Evolutionary conservation across 2,329 filamentous ascomycete species (phyloP).

Genomic region (Coniochaeta prunicola): DNA sequence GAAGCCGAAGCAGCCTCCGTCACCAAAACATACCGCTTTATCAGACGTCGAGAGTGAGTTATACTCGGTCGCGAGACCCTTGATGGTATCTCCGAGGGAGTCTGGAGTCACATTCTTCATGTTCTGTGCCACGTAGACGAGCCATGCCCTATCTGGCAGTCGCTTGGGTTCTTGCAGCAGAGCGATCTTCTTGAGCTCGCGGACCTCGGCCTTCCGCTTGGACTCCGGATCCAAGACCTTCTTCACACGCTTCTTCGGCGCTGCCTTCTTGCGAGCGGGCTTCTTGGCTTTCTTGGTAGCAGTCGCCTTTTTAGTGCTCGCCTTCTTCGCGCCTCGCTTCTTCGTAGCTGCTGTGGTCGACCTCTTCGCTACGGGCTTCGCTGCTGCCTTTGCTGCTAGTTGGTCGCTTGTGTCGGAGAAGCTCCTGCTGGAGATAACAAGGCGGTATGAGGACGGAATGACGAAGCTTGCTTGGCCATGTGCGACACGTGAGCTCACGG

Average conservation of each 20-base stretch:
- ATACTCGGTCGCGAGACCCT: conserved; percentile 24
- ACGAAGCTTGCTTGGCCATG: background rate
- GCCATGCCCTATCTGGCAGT: conserved; percentile 26
- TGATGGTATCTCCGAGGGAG: conserved; percentile 6
- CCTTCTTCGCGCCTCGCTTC: conserved; percentile 18
- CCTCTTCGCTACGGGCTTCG: conserved; percentile 5
- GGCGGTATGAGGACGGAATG: background rate
- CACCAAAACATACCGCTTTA: conserved; percentile 30
- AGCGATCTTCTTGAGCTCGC: conserved; percentile 30
- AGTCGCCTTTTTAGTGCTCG: conserved; percentile 9
- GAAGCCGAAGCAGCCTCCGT: no score
- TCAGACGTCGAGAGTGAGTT: conserved; percentile 32
- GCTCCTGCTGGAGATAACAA: conserved; percentile 9
- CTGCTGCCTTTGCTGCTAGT: conserved; percentile 12
- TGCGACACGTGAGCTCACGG: conserved; percentile 7
- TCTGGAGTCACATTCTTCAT: conserved; percentile 12
- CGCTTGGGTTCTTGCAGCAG: conserved; percentile 30
- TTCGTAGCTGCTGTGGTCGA: conserved; percentile 13
- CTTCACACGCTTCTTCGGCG: conserved; percentile 13
- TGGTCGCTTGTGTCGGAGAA: conserved; percentile 16
- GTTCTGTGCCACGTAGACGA: conserved; percentile 26
- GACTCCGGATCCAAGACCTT: conserved; percentile 31
- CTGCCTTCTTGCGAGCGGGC: conserved; percentile 10
- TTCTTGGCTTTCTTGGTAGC: conserved; percentile 13
- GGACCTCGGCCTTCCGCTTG: conserved; percentile 23